These are phyloP conservation scores for Dendrobium officinale DNA, from an alignment of 106 monocot species.

Conservation along the genomic window DNA sequence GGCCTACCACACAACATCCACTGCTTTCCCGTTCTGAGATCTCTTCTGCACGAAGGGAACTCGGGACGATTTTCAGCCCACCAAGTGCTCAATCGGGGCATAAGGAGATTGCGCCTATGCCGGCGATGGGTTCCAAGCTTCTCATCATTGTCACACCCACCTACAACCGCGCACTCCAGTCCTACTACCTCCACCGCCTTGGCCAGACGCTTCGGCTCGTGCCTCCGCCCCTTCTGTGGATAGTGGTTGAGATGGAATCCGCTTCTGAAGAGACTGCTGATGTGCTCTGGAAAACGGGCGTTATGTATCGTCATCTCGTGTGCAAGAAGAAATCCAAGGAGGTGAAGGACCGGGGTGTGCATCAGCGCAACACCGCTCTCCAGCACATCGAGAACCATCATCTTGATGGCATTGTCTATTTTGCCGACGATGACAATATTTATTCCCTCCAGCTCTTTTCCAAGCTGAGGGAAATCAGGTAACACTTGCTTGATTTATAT, in stretches of 20 bases:
- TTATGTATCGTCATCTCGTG: conserved; percentile 61
- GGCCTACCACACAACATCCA: background rate
- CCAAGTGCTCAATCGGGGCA: background rate
- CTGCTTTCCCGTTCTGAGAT: background rate
- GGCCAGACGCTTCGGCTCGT: conserved; percentile 66
- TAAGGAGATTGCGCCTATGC: background rate
- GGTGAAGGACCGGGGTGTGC: conserved; percentile 34
- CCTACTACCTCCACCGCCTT: conserved; percentile 53
- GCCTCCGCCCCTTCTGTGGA: conserved; percentile 57
- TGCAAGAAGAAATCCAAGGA: conserved; percentile 17
- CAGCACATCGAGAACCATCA: conserved; percentile 34
- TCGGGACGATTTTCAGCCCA: background rate
- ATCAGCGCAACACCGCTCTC: conserved; percentile 49
- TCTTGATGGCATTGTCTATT: conserved; percentile 47
- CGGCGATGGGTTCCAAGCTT: conserved; percentile 22
- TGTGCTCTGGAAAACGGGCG: conserved; percentile 43
- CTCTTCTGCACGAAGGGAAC: background rate
- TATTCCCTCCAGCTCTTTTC: conserved; percentile 44
- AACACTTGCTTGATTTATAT: background rate
- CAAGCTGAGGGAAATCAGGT: conserved; percentile 38
- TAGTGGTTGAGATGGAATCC: conserved; percentile 60
- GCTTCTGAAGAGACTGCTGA: conserved; percentile 61
- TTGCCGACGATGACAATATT: conserved; percentile 55
- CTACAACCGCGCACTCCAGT: conserved; percentile 64
- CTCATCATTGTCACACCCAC: conserved; percentile 87